Base-by-base conservation (phyloP, 495 filamentous ascomycete species). In the Sordaria brevicollis region DNA sequence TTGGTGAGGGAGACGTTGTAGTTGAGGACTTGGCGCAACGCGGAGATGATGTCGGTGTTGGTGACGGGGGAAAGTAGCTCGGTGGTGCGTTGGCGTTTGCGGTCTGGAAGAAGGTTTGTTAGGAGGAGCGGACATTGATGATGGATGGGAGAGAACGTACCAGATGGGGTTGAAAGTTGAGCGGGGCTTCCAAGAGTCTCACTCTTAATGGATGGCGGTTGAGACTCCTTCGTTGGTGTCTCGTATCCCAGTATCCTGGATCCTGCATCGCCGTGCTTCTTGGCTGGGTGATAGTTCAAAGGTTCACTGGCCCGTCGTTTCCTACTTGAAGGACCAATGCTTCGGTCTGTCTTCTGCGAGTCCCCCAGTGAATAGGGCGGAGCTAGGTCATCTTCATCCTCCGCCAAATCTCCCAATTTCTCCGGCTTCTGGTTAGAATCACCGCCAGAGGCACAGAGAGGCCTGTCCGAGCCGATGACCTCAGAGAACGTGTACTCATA, bases 1-100 rank as follows among this genome's bases (percentile, higher is more conserved):
- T 33, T 11, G 1, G 49, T 29, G 49, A 62, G 43, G 43, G 43
- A 54, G 34, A 54, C 36, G 11, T 66, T 70, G 34, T 35, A 31
- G 13, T 29, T 39, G 68, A 70, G 21, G 6, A 69, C 15, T 34
- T 67, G 68, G 35, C 54, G 35, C 17, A 70, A 70, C 19, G 62
- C 13, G 8, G 43, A 39, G 10, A 66, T 10, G 17, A 67, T 67
- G 9, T 37, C 57, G 29, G 39, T 38, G 68, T 70, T 8, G 8
- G 62, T 67, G 35, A 36, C 43, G 17, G 68, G 54, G 35, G 68
- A 67, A n/a, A 35, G 35, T 0, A 33, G 68, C 13, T 70, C 36
- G 6, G 57, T 54, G 13, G 68, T 70, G 65, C 68, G 68, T 15
- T 65, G 57, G 5, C 68, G 68, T 49, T 70, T 70, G n/a, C 31